These are phyloP conservation scores for Malus asiatica DNA, from an alignment of 306 rosid species.

Conservation along the genomic window DNA sequence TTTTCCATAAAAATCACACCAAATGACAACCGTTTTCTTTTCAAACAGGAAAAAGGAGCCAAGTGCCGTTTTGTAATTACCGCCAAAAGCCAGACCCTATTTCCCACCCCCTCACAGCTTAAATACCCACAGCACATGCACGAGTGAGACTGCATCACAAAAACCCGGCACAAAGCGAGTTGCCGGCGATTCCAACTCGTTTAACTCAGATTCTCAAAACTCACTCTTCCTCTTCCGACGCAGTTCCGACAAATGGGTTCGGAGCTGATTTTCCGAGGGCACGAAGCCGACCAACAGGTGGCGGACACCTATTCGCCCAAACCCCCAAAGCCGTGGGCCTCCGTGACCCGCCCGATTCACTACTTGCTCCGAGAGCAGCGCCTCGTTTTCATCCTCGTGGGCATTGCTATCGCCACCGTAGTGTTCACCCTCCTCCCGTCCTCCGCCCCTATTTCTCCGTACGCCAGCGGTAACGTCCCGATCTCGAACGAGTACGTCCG, in stretches of 20 bases:
- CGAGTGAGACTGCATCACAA: background rate
- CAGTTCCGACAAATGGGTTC: constrained; percentile 28
- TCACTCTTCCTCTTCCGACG: background rate
- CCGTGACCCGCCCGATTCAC: constrained; percentile 58
- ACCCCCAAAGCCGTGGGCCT: constrained; percentile 63
- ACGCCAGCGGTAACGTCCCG: constrained; percentile 11
- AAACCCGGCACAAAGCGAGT: constrained; percentile 15
- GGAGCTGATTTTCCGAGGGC: constrained; percentile 75
- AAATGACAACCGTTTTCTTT: constrained; percentile 20
- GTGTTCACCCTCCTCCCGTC: constrained; percentile 48
- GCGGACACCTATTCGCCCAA: constrained; percentile 63
- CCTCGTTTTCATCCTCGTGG: constrained; percentile 60
- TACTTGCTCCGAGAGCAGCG: constrained; percentile 88
- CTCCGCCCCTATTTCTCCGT: background rate
- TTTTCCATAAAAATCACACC: background rate
- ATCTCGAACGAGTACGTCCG: constrained; percentile 26
- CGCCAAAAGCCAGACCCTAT: background rate
- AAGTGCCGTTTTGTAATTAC: constrained; percentile 29
- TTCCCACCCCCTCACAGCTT: background rate
- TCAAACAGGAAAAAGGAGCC: background rate
- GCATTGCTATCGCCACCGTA: constrained; percentile 66
- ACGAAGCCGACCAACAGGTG: constrained; percentile 47
- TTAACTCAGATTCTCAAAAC: background rate
- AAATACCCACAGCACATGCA: constrained; percentile 9
- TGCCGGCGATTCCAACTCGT: constrained; percentile 20